These are phyloP conservation scores for Solanum gracilifrons DNA, from an alignment of 257 asterid species.

Conservation along the genomic window DNA sequence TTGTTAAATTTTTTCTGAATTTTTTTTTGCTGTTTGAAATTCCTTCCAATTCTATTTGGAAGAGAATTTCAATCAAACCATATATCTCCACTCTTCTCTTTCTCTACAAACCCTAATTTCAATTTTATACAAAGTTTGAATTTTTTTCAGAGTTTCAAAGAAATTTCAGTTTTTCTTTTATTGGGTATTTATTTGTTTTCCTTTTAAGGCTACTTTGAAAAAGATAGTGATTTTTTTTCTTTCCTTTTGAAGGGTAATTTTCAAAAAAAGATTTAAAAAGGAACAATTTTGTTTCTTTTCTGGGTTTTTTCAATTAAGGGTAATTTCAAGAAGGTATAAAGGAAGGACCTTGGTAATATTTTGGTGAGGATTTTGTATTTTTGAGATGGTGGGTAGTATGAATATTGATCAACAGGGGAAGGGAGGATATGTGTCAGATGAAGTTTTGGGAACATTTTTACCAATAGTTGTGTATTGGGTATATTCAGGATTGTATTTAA, in stretches of 20 bases:
- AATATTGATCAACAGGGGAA: constrained; percentile 17
- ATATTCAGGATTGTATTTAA: constrained; percentile 68
- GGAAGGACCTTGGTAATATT: neutral
- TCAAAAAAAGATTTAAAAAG: neutral
- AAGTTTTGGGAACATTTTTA: constrained; percentile 59
- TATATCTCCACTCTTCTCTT: neutral
- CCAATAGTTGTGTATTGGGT: constrained; percentile 78
- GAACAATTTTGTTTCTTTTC: neutral
- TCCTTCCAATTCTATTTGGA: neutral
- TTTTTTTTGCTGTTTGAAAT: neutral
- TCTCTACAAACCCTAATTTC: neutral
- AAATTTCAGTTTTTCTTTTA: neutral
- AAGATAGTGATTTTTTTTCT: neutral
- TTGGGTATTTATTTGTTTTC: neutral
- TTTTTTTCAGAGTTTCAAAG: neutral
- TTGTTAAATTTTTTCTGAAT: neutral
- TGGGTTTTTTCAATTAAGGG: neutral
- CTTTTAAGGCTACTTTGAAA: neutral
- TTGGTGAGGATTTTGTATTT: neutral
- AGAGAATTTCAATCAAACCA: neutral
- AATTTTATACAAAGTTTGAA: neutral
- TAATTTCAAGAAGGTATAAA: neutral
- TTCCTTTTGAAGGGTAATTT: neutral
- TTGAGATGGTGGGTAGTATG: neutral
- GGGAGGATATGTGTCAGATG: constrained; percentile 54